Percentiles rank a stretch among this genome's conserved stretches.
phyloP scores from a whole-genome alignment of 2,329 filamentous ascomycete genomes.

The Cadophora gregata region DNA sequence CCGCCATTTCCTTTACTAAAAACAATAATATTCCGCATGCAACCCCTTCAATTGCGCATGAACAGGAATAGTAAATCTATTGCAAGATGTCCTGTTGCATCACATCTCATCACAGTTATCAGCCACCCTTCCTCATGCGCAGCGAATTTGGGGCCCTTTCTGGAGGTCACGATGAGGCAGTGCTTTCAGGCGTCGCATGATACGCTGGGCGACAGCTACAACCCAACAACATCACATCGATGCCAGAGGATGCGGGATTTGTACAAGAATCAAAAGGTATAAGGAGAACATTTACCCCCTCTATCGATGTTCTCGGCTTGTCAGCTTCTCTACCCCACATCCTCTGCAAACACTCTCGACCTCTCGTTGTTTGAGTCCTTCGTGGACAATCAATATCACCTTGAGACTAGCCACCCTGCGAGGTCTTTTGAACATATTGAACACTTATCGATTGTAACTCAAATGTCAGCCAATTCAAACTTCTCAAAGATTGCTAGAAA shows the following conservation, averaged over 20 bases:
- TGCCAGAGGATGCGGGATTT: conserved; percentile 5
- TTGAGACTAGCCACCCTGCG: background rate
- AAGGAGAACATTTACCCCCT: conserved; percentile 7
- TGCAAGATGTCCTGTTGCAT: background rate
- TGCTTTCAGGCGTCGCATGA: background rate
- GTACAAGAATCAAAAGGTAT: conserved; percentile 4
- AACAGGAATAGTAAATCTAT: background rate
- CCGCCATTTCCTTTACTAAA: background rate
- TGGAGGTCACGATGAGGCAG: background rate
- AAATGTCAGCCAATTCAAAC: conserved; percentile 3
- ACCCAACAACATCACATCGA: background rate
- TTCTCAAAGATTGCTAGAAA: conserved; percentile 12
- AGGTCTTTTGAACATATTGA: background rate
- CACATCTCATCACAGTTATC: conserved; percentile 5
- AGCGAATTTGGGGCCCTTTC: background rate
- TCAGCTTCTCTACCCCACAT: background rate
- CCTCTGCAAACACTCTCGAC: background rate
- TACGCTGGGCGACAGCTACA: conserved; percentile 9
- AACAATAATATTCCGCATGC: background rate
- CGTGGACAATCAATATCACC: background rate
- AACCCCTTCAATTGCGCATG: background rate
- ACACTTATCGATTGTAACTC: background rate
- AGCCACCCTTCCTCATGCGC: conserved; percentile 9
- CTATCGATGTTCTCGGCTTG: background rate
- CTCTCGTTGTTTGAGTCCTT: background rate